These are phyloP conservation scores for Cercospora nicotianae DNA, from an alignment of 2,329 filamentous ascomycete genomes.

Conservation along the genomic window DNA sequence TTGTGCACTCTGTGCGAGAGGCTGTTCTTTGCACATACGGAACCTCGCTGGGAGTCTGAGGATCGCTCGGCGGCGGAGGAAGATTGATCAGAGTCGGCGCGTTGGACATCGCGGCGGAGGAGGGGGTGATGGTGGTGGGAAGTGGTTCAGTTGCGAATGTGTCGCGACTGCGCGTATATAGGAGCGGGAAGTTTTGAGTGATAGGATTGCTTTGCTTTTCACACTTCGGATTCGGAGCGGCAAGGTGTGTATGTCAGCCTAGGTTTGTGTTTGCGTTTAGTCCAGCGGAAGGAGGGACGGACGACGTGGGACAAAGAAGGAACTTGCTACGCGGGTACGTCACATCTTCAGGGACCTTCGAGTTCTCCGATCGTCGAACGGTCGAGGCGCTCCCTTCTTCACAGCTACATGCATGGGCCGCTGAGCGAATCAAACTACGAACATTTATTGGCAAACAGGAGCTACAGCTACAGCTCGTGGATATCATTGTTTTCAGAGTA, in stretches of 20 bases:
- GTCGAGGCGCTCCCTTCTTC: neutral
- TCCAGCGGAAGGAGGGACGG: neutral
- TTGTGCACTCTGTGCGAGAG: neutral
- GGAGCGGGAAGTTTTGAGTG: neutral
- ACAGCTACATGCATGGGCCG: neutral
- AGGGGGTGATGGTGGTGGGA: neutral
- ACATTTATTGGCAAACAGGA: neutral
- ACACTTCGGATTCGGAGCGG: neutral
- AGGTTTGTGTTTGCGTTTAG: neutral
- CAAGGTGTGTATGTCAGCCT: neutral
- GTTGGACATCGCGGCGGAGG: slow-evolving; percentile 35
- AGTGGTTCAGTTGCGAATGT: neutral
- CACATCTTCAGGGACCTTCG: neutral
- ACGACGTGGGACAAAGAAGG: neutral
- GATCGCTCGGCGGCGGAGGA: slow-evolving; percentile 76
- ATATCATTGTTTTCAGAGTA: slow-evolving; percentile 8
- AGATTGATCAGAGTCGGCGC: slow-evolving; percentile 77
- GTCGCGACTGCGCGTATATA: neutral
- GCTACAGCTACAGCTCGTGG: neutral
- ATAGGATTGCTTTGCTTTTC: neutral
- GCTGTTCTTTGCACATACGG: slow-evolving; percentile 60
- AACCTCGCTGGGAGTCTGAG: slow-evolving; percentile 83
- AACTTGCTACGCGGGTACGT: neutral
- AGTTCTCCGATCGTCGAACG: neutral
- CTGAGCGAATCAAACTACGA: neutral